Base-by-base conservation (phyloP, 2,329 filamentous ascomycete genomes). In the Phialemonium atrogriseum region DNA sequence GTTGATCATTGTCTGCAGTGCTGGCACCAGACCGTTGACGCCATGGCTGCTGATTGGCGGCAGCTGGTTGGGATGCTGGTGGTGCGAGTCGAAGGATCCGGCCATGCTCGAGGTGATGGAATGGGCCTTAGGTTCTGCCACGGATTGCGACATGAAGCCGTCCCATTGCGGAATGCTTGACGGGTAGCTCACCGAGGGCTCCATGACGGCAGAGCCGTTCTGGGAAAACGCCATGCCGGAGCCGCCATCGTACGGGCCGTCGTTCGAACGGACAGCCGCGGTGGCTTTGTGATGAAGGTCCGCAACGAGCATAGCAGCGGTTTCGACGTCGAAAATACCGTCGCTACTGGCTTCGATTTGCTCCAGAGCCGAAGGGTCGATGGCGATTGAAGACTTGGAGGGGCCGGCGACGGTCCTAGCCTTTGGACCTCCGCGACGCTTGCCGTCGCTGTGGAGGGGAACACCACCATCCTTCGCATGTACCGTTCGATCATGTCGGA, bases 391-490 rank as follows among this genome's bases (percentile, higher is more conserved):
- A 32, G 81, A 70, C 65, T 94, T 94, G 35, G 83, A 73, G 26
- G 86, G 75, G 19, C 67, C 71, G 33, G 68, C 66, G 40, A 76
- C 64, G 33, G 75, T 65, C 43, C 74, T 69, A 32, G 80, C 65
- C 62, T 87, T 87, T 40, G 77, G 70, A 31, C 72, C 74, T 43
- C 80, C 73, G 42, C 85, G 80, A 51, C 88, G 82, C 68, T 95
- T 94, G 45, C 84, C 83, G 59, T 96, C 91, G 59, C 87, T 94
- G 59, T 93, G 87, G 27, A 96, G 75, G 44, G 89, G 89, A 32
- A 91, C 76, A 45, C 91, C 89, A 47, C 89, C 89, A 65, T 98
- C 91, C 65, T 96, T 96, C 41, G 91, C 91, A 63, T 98, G 91
- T 43, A 98, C 91, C 44, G 91, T 98, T 51, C 91, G 84, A 62